Evolutionary conservation across 345 rosid genomes (phyloP).

Genomic region (Pistacia integerrima): DNA sequence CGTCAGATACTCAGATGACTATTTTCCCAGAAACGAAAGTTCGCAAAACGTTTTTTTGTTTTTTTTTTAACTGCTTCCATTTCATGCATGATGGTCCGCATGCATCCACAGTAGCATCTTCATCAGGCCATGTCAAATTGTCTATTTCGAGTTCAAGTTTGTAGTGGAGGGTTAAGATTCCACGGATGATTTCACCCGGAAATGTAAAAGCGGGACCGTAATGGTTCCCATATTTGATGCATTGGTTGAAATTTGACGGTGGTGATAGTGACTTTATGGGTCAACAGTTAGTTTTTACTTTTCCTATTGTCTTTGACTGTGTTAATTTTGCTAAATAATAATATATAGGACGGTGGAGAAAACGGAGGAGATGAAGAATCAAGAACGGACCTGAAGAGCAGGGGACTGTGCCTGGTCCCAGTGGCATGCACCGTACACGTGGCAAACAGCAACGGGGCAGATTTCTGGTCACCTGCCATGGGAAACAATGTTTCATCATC

Average conservation of each 20-base stretch:
- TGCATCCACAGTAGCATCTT: not conserved
- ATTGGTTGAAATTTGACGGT: not conserved
- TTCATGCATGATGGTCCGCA: not conserved
- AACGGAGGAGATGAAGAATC: conserved; percentile 32
- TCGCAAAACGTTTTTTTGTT: not conserved
- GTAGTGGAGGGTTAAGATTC: not conserved
- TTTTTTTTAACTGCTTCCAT: not conserved
- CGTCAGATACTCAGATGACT: not conserved
- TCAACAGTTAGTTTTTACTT: not conserved
- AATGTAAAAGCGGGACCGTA: not conserved
- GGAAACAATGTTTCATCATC: conserved; percentile 29
- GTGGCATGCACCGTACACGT: conserved; percentile 62
- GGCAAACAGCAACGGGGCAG: conserved; percentile 73
- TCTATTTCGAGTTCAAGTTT: not conserved
- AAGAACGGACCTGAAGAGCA: conserved; percentile 58
- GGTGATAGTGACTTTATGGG: not conserved
- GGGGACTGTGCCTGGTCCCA: conserved; percentile 85
- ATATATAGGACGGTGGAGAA: conserved; percentile 42
- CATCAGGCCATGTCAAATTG: not conserved
- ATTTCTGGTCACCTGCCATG: conserved; percentile 83
- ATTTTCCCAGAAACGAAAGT: not conserved
- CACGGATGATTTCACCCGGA: not conserved
- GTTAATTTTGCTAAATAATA: too few species aligned
- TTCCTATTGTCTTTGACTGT: not conserved
- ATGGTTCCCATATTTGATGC: not conserved